Base-by-base conservation (phyloP, 768 basidiomycete species). In the Trametes sanguinea region DNA sequence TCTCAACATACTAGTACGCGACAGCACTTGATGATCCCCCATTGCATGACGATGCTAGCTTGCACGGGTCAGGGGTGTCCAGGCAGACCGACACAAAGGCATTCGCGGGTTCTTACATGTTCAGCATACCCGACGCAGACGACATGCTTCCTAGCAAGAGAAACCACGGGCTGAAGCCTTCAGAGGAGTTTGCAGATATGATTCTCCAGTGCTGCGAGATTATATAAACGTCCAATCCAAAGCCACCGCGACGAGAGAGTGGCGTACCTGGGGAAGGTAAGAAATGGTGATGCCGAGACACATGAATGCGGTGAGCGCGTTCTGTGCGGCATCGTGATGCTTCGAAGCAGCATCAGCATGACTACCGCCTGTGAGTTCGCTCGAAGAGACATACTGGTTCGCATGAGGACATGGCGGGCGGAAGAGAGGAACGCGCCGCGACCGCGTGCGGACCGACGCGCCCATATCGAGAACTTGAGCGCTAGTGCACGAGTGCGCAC, bases 131-230 rank as follows among this genome's bases (percentile, higher is more conserved):
- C 0, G 92, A 87, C 2, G 92, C 89, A 11, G 87, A 84, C 14
- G 90, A 91, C 0, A 90, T 92, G 64, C 88, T 88, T 6, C 97
- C 97, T 0, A 98, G 84, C 6, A 98, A 78, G 37, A 98, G 77
- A 70, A 92, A 98, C 83, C 90, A 88, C 16, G 95, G 94, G 63
- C 91, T 95, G 65, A 98, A 86, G 0, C 97, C 97, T 66, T 95
- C 88, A 0, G 90, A 94, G 0, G 94, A 89, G 42, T 85, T 81
- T 27, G 85, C 81, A 52, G 78, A 72, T 68, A 97, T 89, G 66
- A 97, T 97, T 6, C 94, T 83, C 55, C 85, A 76, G 68, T 93
- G 92, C 89, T 94, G 40, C n/a, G n/a, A n/a, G n/a, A n/a, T n/a
- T n/a, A n/a, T n/a, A n/a, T n/a, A n/a, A n/a, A n/a, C n/a, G n/a